Percentiles rank a stretch among this genome's conserved stretches.
phyloP scores from a whole-genome alignment of 768 basidiomycete species.

The Kwoniella heveanensis region DNA sequence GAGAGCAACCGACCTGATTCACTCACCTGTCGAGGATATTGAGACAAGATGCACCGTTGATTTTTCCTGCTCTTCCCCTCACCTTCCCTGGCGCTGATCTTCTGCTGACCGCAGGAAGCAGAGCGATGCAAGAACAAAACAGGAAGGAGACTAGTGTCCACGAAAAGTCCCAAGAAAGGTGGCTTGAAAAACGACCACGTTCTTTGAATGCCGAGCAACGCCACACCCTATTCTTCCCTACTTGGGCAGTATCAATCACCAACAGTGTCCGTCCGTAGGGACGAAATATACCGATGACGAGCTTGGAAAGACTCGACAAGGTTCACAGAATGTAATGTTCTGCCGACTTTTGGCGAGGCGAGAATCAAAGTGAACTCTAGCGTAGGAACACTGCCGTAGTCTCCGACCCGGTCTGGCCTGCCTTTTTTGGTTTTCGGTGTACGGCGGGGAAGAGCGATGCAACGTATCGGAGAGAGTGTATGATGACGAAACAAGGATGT shows the following conservation, averaged over 20 bases:
- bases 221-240: conserved; percentile 1
- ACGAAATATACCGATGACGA: background rate
- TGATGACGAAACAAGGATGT: too few relatives aligned
- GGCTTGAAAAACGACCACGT: background rate
- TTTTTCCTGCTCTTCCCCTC: background rate
- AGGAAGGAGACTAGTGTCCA: background rate
- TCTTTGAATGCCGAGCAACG: background rate
- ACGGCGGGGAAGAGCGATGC: too few relatives aligned
- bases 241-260: background rate
- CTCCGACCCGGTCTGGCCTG: background rate
- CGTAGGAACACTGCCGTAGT: background rate
- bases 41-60: background rate
- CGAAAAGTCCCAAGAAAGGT: background rate
- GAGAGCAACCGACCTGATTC: background rate
- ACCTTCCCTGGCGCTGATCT: background rate
- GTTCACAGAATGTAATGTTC: background rate
- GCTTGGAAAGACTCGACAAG: background rate
- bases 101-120: too few relatives aligned
- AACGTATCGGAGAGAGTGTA: too few relatives aligned
- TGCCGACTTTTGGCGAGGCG: background rate
- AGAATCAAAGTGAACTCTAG: background rate
- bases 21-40: background rate
- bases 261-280: background rate
- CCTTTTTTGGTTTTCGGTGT: background rate
- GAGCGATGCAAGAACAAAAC: background rate